Evolutionary conservation across 176 grass and related monocot genomes (phyloP).

Genomic region (Aegilops sharonensis): DNA sequence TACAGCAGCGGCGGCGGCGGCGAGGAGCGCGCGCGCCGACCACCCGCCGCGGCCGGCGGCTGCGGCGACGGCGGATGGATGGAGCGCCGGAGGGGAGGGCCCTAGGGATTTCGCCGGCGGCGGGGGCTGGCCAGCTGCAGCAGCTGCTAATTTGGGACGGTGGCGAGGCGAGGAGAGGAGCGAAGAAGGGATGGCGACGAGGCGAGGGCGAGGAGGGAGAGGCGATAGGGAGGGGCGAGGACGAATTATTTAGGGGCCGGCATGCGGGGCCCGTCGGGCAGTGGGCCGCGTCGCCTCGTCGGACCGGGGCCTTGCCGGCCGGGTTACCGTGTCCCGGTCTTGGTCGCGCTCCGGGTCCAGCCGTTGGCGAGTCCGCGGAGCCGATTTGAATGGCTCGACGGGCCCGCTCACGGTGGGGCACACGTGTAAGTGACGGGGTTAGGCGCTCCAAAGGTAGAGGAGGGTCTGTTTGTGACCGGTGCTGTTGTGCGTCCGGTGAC

Average conservation of each 20-base stretch:
- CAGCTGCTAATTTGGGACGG: constrained; percentile 22
- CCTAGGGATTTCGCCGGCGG: background rate
- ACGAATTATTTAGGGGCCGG: constrained; percentile 30
- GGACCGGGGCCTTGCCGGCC: background rate
- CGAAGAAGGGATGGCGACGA: constrained; percentile 19
- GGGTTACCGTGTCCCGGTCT: background rate
- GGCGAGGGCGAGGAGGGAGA: constrained; percentile 38
- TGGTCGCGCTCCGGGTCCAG: constrained; percentile 24
- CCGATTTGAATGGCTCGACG: background rate
- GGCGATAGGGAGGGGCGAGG: constrained; percentile 22
- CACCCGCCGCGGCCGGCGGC: background rate
- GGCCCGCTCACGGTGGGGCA: background rate
- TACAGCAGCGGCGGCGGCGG: background rate
- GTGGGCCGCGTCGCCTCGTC: background rate
- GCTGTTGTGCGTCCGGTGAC: background rate
- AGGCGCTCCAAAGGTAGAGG: too few species aligned
- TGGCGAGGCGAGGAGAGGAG: background rate
- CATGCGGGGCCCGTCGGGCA: background rate
- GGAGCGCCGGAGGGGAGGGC: background rate
- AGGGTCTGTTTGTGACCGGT: too few species aligned
- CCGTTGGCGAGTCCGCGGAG: background rate
- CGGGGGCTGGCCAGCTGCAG: constrained; percentile 3
- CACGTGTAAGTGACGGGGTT: background rate
- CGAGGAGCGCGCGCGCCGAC: constrained; percentile 24
- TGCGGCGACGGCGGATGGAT: background rate